A percentile compares a stretch with the other conserved stretches of the same genome.
phyloP scores from a whole-genome alignment of 169 alveolate species.

The Perkinsus olseni region DNA sequence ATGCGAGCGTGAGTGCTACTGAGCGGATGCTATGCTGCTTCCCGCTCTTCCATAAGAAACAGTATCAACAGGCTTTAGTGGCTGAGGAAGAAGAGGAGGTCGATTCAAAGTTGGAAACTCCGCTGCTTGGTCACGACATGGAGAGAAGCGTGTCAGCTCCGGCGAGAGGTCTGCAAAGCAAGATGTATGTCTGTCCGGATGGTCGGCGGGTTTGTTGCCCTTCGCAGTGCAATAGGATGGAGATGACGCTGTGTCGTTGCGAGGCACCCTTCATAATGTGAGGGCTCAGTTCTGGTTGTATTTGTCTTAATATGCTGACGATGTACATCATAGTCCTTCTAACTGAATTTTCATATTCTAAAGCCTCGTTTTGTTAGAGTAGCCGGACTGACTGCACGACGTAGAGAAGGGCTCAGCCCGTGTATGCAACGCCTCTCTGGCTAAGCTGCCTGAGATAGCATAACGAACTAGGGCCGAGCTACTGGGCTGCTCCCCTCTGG shows the following conservation, averaged over 20 bases:
- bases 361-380: too few relatives aligned
- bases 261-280: not conserved
- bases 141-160: not conserved
- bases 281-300: not conserved
- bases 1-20: not conserved
- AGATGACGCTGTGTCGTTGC: not conserved
- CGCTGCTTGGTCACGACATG: not conserved
- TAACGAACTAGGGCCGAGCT: too few relatives aligned
- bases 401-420: too few relatives aligned
- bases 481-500: too few relatives aligned
- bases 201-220: not conserved
- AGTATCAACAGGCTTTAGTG: not conserved
- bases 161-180: not conserved
- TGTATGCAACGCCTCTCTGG: too few relatives aligned
- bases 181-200: not conserved
- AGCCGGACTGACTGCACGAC: too few relatives aligned
- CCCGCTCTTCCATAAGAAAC: not conserved
- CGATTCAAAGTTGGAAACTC: not conserved
- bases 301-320: not conserved
- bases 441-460: too few relatives aligned
- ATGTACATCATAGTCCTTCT: too few relatives aligned
- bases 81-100: not conserved
- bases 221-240: not conserved
- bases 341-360: too few relatives aligned
- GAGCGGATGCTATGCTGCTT: not conserved